Percentiles rank a stretch among this genome's conserved stretches.
phyloP scores from a whole-genome alignment of 306 rosid species.

The barrel medic (Medicago truncatula) region DNA sequence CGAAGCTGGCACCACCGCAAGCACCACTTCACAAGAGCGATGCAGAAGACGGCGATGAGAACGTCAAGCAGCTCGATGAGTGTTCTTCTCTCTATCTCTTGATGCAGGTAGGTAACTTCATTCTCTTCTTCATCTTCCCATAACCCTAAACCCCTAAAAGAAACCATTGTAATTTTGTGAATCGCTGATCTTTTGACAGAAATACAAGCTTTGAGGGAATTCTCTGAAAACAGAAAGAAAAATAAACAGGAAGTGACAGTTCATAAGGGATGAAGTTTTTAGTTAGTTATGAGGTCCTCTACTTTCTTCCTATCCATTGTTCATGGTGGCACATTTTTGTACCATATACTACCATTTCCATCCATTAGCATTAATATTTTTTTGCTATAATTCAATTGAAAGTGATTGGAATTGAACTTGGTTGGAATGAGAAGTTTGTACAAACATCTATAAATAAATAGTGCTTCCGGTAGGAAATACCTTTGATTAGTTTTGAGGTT shows the following conservation, averaged over 20 bases:
- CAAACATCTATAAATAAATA: constrained; percentile 13
- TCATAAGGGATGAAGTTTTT: constrained; percentile 21
- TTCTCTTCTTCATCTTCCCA: neutral
- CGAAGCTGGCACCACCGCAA: constrained; percentile 25
- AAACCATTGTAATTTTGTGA: neutral
- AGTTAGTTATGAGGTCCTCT: constrained; percentile 8
- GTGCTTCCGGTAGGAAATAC: neutral
- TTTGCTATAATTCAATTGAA: constrained; percentile 27
- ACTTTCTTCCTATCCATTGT: constrained; percentile 22
- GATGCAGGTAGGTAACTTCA: constrained; percentile 79
- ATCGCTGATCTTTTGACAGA: constrained; percentile 44
- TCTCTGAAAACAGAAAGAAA: constrained; percentile 65
- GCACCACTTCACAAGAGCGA: constrained; percentile 57
- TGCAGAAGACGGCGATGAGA: constrained; percentile 77
- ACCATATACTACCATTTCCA: constrained; percentile 10
- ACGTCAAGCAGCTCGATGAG: constrained; percentile 76
- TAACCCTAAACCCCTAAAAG: constrained; percentile 15
- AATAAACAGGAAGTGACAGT: constrained; percentile 36
- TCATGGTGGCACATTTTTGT: constrained; percentile 4
- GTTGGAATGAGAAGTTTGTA: constrained; percentile 8
- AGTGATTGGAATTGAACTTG: constrained; percentile 15
- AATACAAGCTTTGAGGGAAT: constrained; percentile 79
- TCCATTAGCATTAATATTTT: neutral
- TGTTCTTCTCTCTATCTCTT: constrained; percentile 73
- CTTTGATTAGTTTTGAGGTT: constrained; percentile 3